These are phyloP conservation scores for Schizophyllum amplum DNA, from an alignment of 1,284 basidiomycete genomes.

Conservation along the genomic window DNA sequence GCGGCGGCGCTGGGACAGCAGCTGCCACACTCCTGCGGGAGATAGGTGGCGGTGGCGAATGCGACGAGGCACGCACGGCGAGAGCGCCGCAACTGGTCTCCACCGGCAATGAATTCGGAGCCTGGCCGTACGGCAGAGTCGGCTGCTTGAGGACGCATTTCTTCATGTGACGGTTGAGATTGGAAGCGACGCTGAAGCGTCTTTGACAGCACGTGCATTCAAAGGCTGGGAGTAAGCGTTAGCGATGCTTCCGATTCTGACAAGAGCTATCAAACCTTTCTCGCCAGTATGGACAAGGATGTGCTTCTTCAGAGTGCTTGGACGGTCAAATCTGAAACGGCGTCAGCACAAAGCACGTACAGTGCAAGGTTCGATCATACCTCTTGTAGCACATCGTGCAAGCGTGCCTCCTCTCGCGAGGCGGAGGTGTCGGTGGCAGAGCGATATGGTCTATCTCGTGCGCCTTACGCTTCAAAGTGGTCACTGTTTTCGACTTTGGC, in stretches of 20 bases:
- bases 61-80: constrained; percentile 19
- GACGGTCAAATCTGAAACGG: constrained; percentile 55
- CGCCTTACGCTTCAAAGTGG: background rate
- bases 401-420: constrained; percentile 60
- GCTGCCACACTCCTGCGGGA: constrained; percentile 4
- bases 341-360: constrained; percentile 5
- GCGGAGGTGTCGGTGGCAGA: background rate
- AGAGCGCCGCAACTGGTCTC: constrained; percentile 15
- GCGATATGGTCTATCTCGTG: background rate
- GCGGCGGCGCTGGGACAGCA: constrained; percentile 11
- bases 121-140: constrained; percentile 9
- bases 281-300: constrained; percentile 74
- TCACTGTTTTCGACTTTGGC: background rate
- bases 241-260: constrained; percentile 1
- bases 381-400: constrained; percentile 77
- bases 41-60: constrained; percentile 14
- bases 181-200: constrained; percentile 69
- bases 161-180: constrained; percentile 63
- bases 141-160: constrained; percentile 40
- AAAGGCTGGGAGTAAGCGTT: constrained; percentile 38
- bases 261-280: constrained; percentile 42
- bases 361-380: constrained; percentile 20
- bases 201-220: constrained; percentile 65
- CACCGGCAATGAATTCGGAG: background rate
- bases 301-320: constrained; percentile 70